Base-by-base conservation (phyloP, 352 stramenopile species). In the Phytophthora vignae region DNA sequence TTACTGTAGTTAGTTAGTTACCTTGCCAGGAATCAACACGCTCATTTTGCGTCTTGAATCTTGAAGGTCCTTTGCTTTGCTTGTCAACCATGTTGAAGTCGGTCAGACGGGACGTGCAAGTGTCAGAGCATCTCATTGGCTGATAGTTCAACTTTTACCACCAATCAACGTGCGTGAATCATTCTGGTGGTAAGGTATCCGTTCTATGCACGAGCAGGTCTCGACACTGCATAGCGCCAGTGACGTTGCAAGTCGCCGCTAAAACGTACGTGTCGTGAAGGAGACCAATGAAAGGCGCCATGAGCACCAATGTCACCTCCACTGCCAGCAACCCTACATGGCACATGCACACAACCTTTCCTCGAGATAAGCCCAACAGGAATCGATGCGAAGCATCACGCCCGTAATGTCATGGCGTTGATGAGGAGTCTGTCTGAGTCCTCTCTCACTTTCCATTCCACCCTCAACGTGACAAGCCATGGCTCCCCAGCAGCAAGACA, bases 71-170 rank as follows among this genome's bases (percentile, higher is more conserved):
- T 2, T 15, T 4, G 42, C 42, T 19, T 19, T 48, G 46, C 46
- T 53, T 54, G 48, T 54, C 48, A 54, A 54, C n/a, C 48, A 55
- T 55, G 49, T 55, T 55, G 49, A 55, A 55, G 22, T 38, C 22
- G 1, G 49, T 55, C 49, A 55, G 49, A 55, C 49, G 25, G 22
- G 49, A 55, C 49, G 49, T 36, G 49, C 49, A 31, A 9, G 2
- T 25, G 9, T 19, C 6, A n/a, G 1, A 2, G 21, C 11, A 1
- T 33, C 1, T n/a, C 22, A 55, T 55, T 55, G 49, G 49, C 15
- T 12, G 12, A 31, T 7, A 33, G 12, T 19, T 9, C 21, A 5
- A 11, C 10, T 29, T 27, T 33, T 36, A 55, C 1, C 12, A 19
- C 49, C 49, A 55, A 55, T 55, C 3, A 55, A 9, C n/a, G 22